Evolutionary conservation across 768 basidiomycete genomes (phyloP).

Genomic region (Pholiota molesta): DNA sequence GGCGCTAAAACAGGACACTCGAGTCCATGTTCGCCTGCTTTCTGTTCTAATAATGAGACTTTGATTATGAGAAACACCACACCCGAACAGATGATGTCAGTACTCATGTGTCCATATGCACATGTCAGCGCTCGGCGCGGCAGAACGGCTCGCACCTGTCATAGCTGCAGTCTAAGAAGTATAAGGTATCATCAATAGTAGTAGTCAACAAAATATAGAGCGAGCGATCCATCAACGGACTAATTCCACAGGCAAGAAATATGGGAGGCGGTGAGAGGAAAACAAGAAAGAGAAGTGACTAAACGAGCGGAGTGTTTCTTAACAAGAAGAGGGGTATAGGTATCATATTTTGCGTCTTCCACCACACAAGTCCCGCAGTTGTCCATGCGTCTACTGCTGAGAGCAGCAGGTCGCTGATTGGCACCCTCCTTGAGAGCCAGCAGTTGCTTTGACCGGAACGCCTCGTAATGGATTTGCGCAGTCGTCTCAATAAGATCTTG

Average conservation of each 20-base stretch:
- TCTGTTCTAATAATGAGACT: neutral
- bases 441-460: constrained; percentile 98
- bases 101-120: too few species aligned
- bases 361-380: neutral
- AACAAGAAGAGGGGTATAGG: constrained; percentile 22
- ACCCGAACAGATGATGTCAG: neutral
- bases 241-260: constrained; percentile 27
- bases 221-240: constrained; percentile 8
- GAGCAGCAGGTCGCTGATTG: constrained; percentile 59
- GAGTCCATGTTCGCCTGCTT: neutral
- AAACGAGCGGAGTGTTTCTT: constrained; percentile 20
- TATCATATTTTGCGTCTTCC: constrained; percentile 22
- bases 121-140: neutral
- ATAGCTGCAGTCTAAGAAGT: constrained; percentile 2
- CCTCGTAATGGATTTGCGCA: constrained; percentile 98
- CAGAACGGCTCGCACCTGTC: neutral
- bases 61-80: neutral
- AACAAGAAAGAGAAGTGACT: constrained; percentile 21
- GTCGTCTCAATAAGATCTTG: constrained; percentile 99
- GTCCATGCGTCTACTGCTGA: constrained; percentile 31
- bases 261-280: constrained; percentile 2
- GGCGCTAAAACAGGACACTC: neutral
- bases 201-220: constrained; percentile 5
- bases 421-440: constrained; percentile 97
- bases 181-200: constrained; percentile 26